Evolutionary conservation across 495 filamentous ascomycete genomes (phyloP).

Genomic region (Xanthoparmelia taractica): DNA sequence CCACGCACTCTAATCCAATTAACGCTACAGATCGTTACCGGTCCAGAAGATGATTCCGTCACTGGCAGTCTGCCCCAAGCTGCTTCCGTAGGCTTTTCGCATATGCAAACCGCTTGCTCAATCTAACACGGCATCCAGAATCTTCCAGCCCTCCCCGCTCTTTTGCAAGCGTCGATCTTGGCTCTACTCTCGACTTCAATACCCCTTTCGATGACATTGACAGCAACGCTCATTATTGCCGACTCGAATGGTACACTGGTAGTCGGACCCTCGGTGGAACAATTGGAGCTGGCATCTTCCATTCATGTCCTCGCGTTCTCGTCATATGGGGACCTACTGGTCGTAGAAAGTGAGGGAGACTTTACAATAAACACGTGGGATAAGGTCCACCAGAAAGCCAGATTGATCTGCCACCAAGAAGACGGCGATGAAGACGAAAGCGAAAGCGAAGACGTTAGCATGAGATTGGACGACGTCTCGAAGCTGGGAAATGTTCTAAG

Average conservation of each 20-base stretch:
- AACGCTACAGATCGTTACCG: slow-evolving; percentile 54
- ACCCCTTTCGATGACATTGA: slow-evolving; percentile 62
- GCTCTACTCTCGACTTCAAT: slow-evolving; percentile 70
- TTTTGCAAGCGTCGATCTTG: slow-evolving; percentile 64
- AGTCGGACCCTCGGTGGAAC: slow-evolving; percentile 47
- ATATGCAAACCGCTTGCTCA: slow-evolving; percentile 19
- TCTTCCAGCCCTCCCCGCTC: slow-evolving; percentile 62
- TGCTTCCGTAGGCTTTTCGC: slow-evolving; percentile 20
- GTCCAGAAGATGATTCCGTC: slow-evolving; percentile 48
- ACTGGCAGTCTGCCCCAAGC: slow-evolving; percentile 33
- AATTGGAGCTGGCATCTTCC: slow-evolving; percentile 52
- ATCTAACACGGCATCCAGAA: slow-evolving; percentile 44
- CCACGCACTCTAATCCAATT: slow-evolving; percentile 62
- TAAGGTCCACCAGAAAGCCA: slow-evolving; percentile 54
- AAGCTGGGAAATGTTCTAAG: slow-evolving; percentile 45
- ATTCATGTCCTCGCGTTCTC: slow-evolving; percentile 74
- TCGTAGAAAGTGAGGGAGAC: slow-evolving; percentile 72
- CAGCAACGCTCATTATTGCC: slow-evolving; percentile 55
- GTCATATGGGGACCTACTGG: slow-evolving; percentile 61
- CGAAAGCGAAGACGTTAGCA: slow-evolving; percentile 34
- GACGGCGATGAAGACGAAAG: slow-evolving; percentile 39
- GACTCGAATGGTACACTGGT: slow-evolving; percentile 44
- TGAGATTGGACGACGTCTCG: slow-evolving; percentile 13
- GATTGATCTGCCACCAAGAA: slow-evolving; percentile 52
- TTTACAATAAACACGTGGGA: slow-evolving; percentile 78